Evolutionary conservation across 768 basidiomycete genomes (phyloP).

Genomic region (Scleroderma bovista): DNA sequence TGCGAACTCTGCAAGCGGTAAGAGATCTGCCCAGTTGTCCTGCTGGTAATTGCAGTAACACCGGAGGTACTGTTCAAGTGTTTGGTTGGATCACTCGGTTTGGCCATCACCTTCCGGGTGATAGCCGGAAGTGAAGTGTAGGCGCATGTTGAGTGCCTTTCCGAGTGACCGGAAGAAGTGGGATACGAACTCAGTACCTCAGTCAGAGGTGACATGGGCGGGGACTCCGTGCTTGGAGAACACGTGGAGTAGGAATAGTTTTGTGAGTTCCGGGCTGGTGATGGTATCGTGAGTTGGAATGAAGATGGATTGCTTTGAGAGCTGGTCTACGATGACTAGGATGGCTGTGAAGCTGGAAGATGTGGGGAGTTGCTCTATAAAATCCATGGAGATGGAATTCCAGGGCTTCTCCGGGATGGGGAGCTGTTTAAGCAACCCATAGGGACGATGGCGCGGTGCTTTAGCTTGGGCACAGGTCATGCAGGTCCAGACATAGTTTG

Average conservation of each 20-base stretch:
- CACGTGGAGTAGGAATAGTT: conserved; percentile 7
- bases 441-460: background rate
- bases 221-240: conserved; percentile 4
- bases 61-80: background rate
- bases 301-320: background rate
- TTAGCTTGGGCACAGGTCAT: background rate
- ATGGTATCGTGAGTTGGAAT: background rate
- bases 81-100: conserved; percentile 13
- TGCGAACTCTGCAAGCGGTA: conserved; percentile 29
- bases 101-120: conserved; percentile 17
- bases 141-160: conserved; percentile 18
- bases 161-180: conserved; percentile 26
- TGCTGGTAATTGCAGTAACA: background rate
- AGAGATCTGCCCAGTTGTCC: conserved; percentile 10
- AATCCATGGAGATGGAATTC: conserved; percentile 4
- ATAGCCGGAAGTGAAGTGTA: conserved; percentile 19
- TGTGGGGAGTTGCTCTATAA: conserved; percentile 18
- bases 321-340: background rate
- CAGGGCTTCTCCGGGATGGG: background rate
- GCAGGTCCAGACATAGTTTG: background rate
- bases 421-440: background rate
- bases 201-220: background rate
- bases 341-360: background rate
- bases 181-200: conserved; percentile 28
- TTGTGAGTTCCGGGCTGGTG: background rate